These are phyloP conservation scores for Calonectria fujianensis DNA, from an alignment of 2,329 filamentous ascomycete species.

Conservation along the genomic window DNA sequence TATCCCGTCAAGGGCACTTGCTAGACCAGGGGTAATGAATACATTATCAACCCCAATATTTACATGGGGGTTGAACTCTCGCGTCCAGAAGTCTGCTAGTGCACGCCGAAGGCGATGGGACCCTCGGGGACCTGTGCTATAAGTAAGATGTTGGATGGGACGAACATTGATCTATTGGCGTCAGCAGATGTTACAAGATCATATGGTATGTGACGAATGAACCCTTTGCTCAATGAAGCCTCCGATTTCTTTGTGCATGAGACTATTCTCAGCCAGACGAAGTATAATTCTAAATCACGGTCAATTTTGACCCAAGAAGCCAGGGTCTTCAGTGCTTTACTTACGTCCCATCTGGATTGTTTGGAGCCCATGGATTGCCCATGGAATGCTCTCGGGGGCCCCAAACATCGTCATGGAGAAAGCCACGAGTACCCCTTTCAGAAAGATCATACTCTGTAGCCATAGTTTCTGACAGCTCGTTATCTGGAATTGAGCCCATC, in stretches of 20 bases:
- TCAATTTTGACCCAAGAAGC: not conserved
- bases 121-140: slow-evolving; percentile 15
- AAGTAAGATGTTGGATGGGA: slow-evolving; percentile 1
- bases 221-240: slow-evolving; percentile 5
- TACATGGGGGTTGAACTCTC: not conserved
- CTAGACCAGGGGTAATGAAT: slow-evolving; percentile 7
- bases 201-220: not conserved
- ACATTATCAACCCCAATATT: slow-evolving; percentile 2
- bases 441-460: not conserved
- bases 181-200: not conserved
- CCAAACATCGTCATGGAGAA: slow-evolving; percentile 17
- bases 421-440: not conserved
- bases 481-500: not conserved
- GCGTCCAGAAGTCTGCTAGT: not conserved
- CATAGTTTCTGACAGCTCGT: not conserved
- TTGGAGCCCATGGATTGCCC: slow-evolving; percentile 19
- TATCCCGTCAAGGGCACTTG: slow-evolving; percentile 3
- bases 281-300: not conserved
- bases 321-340: not conserved
- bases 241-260: slow-evolving; percentile 16
- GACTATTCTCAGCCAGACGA: slow-evolving; percentile 14
- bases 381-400: slow-evolving; percentile 18
- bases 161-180: not conserved
- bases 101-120: not conserved
- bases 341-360: slow-evolving; percentile 6